Conservation (phyloP, 768 basidiomycete species). For the Macrolepiota dolichaula region DNA sequence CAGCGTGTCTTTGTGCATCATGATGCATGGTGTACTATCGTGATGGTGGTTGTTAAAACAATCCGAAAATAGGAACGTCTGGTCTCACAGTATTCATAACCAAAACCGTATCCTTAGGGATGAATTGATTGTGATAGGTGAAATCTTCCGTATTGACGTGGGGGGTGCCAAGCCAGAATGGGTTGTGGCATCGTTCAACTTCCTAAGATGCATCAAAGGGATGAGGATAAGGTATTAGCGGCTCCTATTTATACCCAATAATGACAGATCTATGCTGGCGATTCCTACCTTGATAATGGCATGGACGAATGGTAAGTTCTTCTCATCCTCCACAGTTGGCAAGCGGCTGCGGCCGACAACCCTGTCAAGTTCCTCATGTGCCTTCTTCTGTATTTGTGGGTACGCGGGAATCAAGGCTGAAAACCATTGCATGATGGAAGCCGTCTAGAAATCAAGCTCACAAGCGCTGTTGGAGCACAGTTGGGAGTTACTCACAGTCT, state of each 20-base stretch:
- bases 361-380: slow-evolving; percentile 23
- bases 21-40: slow-evolving; percentile 34
- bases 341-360: slow-evolving; percentile 15
- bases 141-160: slow-evolving; percentile 36
- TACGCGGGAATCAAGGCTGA: slow-evolving; percentile 21
- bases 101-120: slow-evolving; percentile 36
- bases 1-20: slow-evolving; percentile 33
- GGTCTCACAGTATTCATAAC: slow-evolving; percentile 33
- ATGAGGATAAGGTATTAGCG: background rate
- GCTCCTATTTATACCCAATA: background rate
- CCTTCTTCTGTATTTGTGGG: slow-evolving; percentile 17
- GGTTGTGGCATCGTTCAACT: slow-evolving; percentile 32
- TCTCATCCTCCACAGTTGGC: slow-evolving; percentile 17
- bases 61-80: background rate
- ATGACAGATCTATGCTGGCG: background rate
- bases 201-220: slow-evolving; percentile 18
- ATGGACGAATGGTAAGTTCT: slow-evolving; percentile 16
- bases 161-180: slow-evolving; percentile 37
- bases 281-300: slow-evolving; percentile 19
- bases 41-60: slow-evolving; percentile 4
- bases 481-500: slow-evolving; percentile 20
- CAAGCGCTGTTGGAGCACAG: no score
- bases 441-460: slow-evolving; percentile 19
- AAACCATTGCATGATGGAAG: slow-evolving; percentile 36
- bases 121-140: slow-evolving; percentile 35